phyloP scores from a whole-genome alignment of 2,329 filamentous ascomycete species.

The Exophiala alcalophila region DNA sequence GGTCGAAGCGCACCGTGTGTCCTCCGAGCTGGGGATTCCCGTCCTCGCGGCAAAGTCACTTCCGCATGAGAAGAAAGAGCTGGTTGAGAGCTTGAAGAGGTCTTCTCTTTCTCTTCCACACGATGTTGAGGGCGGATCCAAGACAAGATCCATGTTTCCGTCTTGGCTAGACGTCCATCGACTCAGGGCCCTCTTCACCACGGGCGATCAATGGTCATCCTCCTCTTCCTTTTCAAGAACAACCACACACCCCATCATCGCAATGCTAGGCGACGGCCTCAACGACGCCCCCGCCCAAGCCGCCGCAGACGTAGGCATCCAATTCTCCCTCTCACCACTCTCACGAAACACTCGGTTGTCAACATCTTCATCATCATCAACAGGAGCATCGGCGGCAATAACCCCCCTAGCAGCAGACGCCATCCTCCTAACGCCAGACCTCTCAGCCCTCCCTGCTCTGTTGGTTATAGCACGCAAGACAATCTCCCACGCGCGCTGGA shows the following conservation, averaged over 20 bases:
- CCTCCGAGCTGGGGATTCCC: constrained; percentile 43
- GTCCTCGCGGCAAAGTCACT: constrained; percentile 14
- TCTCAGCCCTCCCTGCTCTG: constrained; percentile 57
- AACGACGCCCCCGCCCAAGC: constrained; percentile 74
- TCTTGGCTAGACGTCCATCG: too few relatives aligned
- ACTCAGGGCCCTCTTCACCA: neutral
- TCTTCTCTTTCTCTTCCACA: neutral
- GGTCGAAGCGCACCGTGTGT: constrained; percentile 48
- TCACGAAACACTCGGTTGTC: constrained; percentile 2
- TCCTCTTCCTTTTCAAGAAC: neutral
- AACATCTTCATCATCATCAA: too few relatives aligned
- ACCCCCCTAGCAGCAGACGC: constrained; percentile 66
- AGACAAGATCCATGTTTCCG: too few relatives aligned
- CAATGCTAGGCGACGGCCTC: constrained; percentile 69
- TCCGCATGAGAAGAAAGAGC: constrained; percentile 16
- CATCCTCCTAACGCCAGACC: constrained; percentile 58
- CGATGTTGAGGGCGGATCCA: neutral
- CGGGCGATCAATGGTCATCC: neutral
- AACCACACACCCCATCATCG: constrained; percentile 5
- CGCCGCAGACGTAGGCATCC: constrained; percentile 67
- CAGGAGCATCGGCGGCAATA: constrained; percentile 3
- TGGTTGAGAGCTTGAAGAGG: constrained; percentile 10
- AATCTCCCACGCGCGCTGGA: constrained; percentile 56
- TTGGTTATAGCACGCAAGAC: constrained; percentile 52
- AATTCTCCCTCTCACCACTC: constrained; percentile 51